phyloP scores from a whole-genome alignment of 1,139 yeast species.

The Meyerozyma athensensis region DNA sequence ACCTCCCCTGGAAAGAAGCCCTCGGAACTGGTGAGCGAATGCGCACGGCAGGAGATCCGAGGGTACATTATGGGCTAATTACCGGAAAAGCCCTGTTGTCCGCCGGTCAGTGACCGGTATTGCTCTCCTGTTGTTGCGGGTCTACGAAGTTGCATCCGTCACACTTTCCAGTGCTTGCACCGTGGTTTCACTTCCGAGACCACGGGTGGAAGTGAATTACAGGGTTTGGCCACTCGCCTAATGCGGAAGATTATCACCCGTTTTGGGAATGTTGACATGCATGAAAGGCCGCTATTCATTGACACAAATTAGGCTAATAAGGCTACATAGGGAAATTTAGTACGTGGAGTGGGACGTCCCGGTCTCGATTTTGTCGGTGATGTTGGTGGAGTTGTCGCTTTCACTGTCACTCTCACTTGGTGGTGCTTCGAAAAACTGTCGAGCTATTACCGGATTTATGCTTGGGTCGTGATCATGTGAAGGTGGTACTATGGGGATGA shows the following conservation, averaged over 20 bases:
- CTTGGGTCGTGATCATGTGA: not conserved
- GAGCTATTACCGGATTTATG: conserved; percentile 20
- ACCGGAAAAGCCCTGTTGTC: too few species aligned
- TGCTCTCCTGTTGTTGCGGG: too few species aligned
- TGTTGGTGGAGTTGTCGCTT: conserved; percentile 12
- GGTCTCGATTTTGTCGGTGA: conserved; percentile 6
- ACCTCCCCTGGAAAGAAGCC: too few species aligned
- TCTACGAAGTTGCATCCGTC: too few species aligned
- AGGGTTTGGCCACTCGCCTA: too few species aligned
- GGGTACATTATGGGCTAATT: not conserved
- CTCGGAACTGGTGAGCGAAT: not conserved
- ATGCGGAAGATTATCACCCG: not conserved
- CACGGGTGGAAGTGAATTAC: too few species aligned
- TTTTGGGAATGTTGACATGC: not conserved
- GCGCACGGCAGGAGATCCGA: not conserved
- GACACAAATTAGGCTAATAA: not conserved
- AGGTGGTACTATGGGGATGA: not conserved
- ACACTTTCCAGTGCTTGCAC: too few species aligned
- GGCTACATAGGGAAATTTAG: not conserved
- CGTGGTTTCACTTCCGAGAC: too few species aligned
- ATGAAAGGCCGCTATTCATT: not conserved
- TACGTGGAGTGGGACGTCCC: conserved; percentile 2
- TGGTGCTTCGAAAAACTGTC: conserved; percentile 38
- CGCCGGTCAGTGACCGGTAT: too few species aligned
- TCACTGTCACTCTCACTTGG: conserved; percentile 36